Evolutionary conservation across 352 stramenopile species (phyloP), one percentile per base, ranked within the genome.

Genomic region (Pythium phragmiticola): DNA sequence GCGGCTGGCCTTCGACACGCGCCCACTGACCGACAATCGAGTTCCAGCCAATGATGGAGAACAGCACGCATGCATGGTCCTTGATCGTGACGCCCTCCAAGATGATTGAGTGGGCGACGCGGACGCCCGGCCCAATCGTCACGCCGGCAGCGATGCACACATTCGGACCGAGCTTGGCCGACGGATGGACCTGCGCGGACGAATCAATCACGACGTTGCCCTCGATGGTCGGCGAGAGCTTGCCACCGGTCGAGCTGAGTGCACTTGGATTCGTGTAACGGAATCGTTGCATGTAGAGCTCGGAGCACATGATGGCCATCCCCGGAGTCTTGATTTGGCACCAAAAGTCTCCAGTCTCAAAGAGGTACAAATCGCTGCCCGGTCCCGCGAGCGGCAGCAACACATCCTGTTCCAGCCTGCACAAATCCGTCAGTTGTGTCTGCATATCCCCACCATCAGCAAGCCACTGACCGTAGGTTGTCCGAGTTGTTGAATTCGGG

Each of bases 231-330:
- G 88, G 88, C 1, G 84, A 89, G 11, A 93, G 53, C 60, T 96
- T 96, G 2, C 88, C 88, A 13, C 88, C 88, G 14, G 81, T 93
- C 13, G 75, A 68, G 54, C 86, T 93, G 56, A 96, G 57, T 8
- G 84, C 80, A 30, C 74, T 92, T n/a, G 86, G 86, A 65, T 95
- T 93, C 26, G 86, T 94, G 71, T 94, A 94, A 28, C 88, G 88
- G 69, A 95, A 96, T 26, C 88, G 88, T 58, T 96, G 88, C 86
- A 96, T 96, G 71, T 95, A 96, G 11, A 96, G 76, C 73, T 95
- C 88, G 9, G 88, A 96, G 65, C 88, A 96, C 68, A 88, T 96
- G 61, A 96, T 84, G 11, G 88, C 86, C 88, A 95, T 95, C 17
- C 88, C 88, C 0, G 88, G 88, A 1, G 88, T 96, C 77, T 95